Percentiles rank a stretch among this genome's conserved stretches.
phyloP scores from a whole-genome alignment of 441 rosid genomes.

The Corymbia calophylla region DNA sequence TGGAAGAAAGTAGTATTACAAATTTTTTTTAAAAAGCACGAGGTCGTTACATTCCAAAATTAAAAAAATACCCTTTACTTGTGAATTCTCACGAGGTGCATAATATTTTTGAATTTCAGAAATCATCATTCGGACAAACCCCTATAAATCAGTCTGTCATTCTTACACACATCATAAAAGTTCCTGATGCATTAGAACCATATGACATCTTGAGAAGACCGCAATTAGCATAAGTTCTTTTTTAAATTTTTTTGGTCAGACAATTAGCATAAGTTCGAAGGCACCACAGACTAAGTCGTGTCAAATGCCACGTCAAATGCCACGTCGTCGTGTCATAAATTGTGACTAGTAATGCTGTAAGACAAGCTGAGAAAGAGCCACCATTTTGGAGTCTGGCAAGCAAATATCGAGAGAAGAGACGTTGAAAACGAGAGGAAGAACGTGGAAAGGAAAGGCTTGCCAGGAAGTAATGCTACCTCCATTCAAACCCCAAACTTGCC shows the following conservation, averaged over 20 bases:
- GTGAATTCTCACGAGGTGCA: neutral
- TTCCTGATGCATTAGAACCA: neutral
- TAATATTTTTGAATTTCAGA: neutral
- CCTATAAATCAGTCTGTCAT: neutral
- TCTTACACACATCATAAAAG: neutral
- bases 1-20: neutral
- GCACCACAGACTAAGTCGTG: neutral
- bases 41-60: neutral
- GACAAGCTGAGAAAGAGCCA: neutral
- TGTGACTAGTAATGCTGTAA: neutral
- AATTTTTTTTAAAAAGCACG: neutral
- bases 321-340: neutral
- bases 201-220: neutral
- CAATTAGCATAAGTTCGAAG: neutral
- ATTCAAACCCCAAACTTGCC: neutral
- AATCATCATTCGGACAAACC: neutral
- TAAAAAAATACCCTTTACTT: neutral
- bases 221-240: too few species aligned
- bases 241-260: too few species aligned
- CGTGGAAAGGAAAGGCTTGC: neutral
- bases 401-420: neutral
- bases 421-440: neutral
- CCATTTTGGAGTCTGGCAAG: neutral
- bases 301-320: neutral
- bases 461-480: neutral